Percentiles rank a stretch among this genome's conserved stretches.
Conservation (phyloP, 2,329 filamentous ascomycete species). For the Talaromyces marneffei region DNA sequence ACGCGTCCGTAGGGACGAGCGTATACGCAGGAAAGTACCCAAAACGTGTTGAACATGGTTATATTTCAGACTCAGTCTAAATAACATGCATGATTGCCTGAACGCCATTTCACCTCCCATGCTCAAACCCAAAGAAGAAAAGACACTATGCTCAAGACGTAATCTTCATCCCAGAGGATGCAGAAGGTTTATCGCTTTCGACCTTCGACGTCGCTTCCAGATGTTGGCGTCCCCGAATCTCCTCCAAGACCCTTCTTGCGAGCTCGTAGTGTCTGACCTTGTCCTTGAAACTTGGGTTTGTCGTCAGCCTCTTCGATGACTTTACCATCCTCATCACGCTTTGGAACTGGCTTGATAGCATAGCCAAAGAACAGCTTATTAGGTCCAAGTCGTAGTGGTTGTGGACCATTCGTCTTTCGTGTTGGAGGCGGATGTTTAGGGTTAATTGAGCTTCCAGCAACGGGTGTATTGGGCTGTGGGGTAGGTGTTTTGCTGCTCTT, state of each 20-base stretch:
- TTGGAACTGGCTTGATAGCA: slow-evolving; percentile 81
- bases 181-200: slow-evolving; percentile 1
- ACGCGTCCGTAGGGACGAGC: not conserved
- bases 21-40: not conserved
- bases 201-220: slow-evolving; percentile 12
- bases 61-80: not conserved
- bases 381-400: slow-evolving; percentile 74
- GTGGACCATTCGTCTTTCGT: slow-evolving; percentile 66
- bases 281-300: slow-evolving; percentile 72
- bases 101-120: slow-evolving; percentile 13
- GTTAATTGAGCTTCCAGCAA: slow-evolving; percentile 50
- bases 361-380: slow-evolving; percentile 98
- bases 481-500: slow-evolving; percentile 71
- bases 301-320: slow-evolving; percentile 48
- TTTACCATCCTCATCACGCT: slow-evolving; percentile 61
- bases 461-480: slow-evolving; percentile 67
- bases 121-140: slow-evolving; percentile 5
- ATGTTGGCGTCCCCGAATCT: slow-evolving; percentile 32
- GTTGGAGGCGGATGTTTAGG: slow-evolving; percentile 40
- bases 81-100: not conserved
- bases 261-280: slow-evolving; percentile 71
- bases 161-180: not conserved
- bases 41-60: not conserved
- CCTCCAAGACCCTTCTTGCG: slow-evolving; percentile 59
- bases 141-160: not conserved